Conservation (phyloP, 2,329 filamentous ascomycete genomes). For the Camillea tinctor region DNA sequence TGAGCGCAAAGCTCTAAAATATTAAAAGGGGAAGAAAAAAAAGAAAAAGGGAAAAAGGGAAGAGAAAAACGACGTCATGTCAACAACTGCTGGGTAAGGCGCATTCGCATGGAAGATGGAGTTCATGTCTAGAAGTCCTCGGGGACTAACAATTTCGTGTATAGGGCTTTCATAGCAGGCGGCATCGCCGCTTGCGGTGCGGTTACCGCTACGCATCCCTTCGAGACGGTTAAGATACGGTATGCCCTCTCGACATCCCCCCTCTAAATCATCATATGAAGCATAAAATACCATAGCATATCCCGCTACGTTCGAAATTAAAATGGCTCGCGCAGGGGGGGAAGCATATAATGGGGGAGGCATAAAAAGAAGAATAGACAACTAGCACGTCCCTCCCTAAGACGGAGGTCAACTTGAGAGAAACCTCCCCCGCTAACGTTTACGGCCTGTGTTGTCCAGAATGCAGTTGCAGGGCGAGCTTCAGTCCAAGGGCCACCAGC, state of each 20-base stretch:
- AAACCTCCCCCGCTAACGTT: conserved; percentile 2
- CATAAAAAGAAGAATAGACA: conserved; percentile 1
- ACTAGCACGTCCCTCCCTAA: conserved; percentile 14
- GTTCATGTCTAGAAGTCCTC: conserved; percentile 1
- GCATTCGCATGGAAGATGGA: not conserved
- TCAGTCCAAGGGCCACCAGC: conserved; percentile 79
- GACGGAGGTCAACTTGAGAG: not conserved
- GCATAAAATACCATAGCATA: not conserved
- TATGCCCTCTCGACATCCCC: conserved; percentile 40
- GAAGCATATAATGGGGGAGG: not conserved
- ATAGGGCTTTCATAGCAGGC: conserved; percentile 86
- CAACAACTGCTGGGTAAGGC: conserved; percentile 31
- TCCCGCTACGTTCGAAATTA: too few species aligned
- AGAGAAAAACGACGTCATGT: conserved; percentile 25
- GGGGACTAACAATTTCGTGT: not conserved
- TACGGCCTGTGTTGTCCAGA: conserved; percentile 42
- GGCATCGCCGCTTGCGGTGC: conserved; percentile 96
- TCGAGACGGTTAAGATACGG: conserved; percentile 99
- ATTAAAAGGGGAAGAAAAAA: too few species aligned
- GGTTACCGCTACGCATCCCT: conserved; percentile 95
- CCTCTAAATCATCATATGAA: not conserved
- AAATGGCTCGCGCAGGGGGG: too few species aligned
- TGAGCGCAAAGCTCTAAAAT: conserved; percentile 14
- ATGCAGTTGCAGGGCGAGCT: conserved; percentile 97
- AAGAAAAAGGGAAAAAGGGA: too few species aligned